Evolutionary conservation across 805 yeast genomes (phyloP).

Genomic region (Starmerella riodocensis): DNA sequence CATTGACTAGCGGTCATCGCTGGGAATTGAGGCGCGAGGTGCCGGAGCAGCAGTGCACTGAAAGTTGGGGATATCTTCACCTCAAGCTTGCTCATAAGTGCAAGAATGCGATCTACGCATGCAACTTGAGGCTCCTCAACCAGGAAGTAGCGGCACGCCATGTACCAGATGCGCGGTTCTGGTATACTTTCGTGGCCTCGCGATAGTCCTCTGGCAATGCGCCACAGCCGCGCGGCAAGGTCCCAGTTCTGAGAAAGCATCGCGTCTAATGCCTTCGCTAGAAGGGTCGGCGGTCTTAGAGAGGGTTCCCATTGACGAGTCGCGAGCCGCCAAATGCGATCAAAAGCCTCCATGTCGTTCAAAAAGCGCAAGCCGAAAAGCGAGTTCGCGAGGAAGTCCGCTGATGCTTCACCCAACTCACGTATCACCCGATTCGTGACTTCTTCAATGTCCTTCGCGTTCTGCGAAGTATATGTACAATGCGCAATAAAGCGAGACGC

Average conservation of each 20-base stretch:
- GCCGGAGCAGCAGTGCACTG: constrained; percentile 12
- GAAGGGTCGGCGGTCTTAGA: constrained; percentile 5
- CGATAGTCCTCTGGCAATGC: neutral
- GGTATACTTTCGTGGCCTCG: neutral
- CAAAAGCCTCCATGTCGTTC: constrained; percentile 9
- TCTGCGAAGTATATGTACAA: constrained; percentile 12
- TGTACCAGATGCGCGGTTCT: constrained; percentile 6
- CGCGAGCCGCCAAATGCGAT: constrained; percentile 5
- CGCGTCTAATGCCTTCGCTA: constrained; percentile 4
- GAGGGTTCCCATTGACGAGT: constrained; percentile 9
- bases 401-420: neutral
- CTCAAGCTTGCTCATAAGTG: constrained; percentile 7
- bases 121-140: neutral
- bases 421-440: constrained; percentile 6
- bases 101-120: constrained; percentile 6
- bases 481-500: constrained; percentile 11
- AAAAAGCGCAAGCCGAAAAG: constrained; percentile 15
- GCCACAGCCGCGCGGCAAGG: constrained; percentile 6
- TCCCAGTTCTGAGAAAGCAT: constrained; percentile 8
- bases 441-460: constrained; percentile 12
- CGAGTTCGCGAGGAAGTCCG: constrained; percentile 11
- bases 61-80: constrained; percentile 5
- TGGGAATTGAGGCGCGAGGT: constrained; percentile 13
- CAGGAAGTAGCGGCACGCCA: constrained; percentile 8
- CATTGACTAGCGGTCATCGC: constrained; percentile 11